Base-by-base conservation (phyloP, 805 yeast genomes). In the Lipomyces orientalis region DNA sequence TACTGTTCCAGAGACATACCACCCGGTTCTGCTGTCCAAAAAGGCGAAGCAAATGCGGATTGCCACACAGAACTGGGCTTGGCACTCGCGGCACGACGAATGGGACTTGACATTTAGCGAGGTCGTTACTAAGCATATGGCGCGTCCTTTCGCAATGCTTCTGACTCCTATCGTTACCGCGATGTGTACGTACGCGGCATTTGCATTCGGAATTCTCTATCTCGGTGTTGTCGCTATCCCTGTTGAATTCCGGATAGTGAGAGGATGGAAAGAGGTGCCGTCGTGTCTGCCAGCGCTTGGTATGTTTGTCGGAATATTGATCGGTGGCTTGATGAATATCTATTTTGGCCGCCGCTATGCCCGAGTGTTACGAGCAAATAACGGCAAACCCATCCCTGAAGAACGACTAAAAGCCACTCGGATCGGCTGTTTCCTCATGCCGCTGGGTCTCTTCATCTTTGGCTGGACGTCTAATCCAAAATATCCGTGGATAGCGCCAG, bases 11-110 rank as follows among this genome's bases (percentile, higher is more conserved):
- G 76, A 85, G 62, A 79, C 78, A 2, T 68, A 76, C n/a, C 84
- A 83, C 68, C 87, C 87, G 2, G 79, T 80, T 57, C 74, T 71
- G 3, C 77, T 85, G 60, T 80, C 84, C 64, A 76, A 80, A 70
- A 74, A 80, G 60, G 85, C 87, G 1, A 84, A 84, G 16, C 82
- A 82, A 72, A 83, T 87, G 86, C 84, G 84, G 14, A 77, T 84
- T 43, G 88, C 88, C 76, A 90, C 97, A 7, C 93, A 94, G 55
- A 90, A 93, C 77, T 83, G 83, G 68, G 90, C 91, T 74, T 91
- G 91, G 71, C 91, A 92, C 91, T 91, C 98, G 22, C 97, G 90
- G 79, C 97, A 90, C 77, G 98, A 93, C 78, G 94, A 94, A 43
- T 87, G 86, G 77, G 91, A 92, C 61, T 77, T 92, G 77, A 80